A percentile compares a stretch with the other conserved stretches of the same genome.
phyloP scores from a whole-genome alignment of 805 yeast genomes.

The Candida tibetensis region DNA sequence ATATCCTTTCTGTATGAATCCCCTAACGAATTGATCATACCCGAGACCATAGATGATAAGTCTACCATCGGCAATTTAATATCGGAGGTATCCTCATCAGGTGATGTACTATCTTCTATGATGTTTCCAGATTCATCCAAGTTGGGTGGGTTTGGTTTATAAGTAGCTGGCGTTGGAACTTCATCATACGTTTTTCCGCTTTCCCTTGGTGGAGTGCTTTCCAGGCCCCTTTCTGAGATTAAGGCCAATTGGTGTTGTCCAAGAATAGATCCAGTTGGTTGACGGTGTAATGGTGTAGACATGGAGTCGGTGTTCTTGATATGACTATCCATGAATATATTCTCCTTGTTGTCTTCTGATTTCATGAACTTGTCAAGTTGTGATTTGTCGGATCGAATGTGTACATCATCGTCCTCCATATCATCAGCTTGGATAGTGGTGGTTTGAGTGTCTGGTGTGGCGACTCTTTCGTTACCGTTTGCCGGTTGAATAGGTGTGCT shows the following conservation, averaged over 20 bases:
- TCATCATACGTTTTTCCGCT: constrained; percentile 4
- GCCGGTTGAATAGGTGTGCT: constrained; percentile 33
- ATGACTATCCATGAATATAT: constrained; percentile 37
- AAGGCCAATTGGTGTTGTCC: constrained; percentile 29
- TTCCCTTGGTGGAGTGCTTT: constrained; percentile 22
- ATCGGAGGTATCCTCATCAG: constrained; percentile 17
- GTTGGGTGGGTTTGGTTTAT: constrained; percentile 34
- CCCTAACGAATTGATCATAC: constrained; percentile 48
- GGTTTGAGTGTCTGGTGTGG: constrained; percentile 46
- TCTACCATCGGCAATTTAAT: constrained; percentile 30
- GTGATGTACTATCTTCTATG: constrained; percentile 9
- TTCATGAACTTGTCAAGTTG: constrained; percentile 30
- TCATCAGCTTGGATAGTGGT: constrained; percentile 46
- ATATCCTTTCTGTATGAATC: constrained; percentile 54
- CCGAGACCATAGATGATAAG: constrained; percentile 32
- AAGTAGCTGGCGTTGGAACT: constrained; percentile 11
- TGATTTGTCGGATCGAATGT: constrained; percentile 32
- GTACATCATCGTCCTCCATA: constrained; percentile 30
- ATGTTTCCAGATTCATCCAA: constrained; percentile 31
- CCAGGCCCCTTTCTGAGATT: constrained; percentile 31
- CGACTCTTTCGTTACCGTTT: constrained; percentile 13
- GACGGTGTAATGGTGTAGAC: constrained; percentile 30
- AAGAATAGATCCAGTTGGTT: constrained; percentile 6
- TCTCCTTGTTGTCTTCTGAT: constrained; percentile 46
- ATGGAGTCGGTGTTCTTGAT: constrained; percentile 26